A percentile compares a stretch with the other conserved stretches of the same genome.
phyloP scores from a whole-genome alignment of 495 filamentous ascomycete genomes.

The Neurospora sp. region DNA sequence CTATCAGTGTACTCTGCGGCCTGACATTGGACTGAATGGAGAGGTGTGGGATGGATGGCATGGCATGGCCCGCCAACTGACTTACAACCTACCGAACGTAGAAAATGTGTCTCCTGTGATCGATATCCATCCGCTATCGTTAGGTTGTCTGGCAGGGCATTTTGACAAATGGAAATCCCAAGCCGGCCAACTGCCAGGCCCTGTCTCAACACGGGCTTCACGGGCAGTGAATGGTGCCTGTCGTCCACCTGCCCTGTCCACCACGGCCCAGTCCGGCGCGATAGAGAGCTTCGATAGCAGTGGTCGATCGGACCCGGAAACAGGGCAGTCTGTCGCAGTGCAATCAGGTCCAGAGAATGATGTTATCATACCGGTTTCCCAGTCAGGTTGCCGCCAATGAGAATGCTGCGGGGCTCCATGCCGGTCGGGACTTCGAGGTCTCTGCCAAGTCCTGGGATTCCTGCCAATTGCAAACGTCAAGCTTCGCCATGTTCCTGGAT shows the following conservation, averaged over 20 bases:
- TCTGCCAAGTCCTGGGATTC: background rate
- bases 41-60: background rate
- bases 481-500: background rate
- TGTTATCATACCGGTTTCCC: slow-evolving; percentile 19
- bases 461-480: background rate
- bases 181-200: background rate
- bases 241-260: background rate
- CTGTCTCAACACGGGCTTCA: background rate
- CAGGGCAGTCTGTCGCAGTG: background rate
- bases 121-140: background rate
- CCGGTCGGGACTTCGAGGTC: background rate
- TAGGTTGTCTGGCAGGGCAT: background rate
- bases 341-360: slow-evolving; percentile 12
- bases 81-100: background rate
- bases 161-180: background rate
- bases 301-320: slow-evolving; percentile 7
- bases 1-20: background rate
- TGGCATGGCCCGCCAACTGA: background rate
- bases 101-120: background rate
- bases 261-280: background rate
- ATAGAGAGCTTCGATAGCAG: background rate
- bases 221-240: background rate
- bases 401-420: background rate
- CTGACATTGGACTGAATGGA: background rate
- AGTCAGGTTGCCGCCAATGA: slow-evolving; percentile 9